Conservation (phyloP, 441 rosid genomes). For the Heliophila coronopifolia region DNA sequence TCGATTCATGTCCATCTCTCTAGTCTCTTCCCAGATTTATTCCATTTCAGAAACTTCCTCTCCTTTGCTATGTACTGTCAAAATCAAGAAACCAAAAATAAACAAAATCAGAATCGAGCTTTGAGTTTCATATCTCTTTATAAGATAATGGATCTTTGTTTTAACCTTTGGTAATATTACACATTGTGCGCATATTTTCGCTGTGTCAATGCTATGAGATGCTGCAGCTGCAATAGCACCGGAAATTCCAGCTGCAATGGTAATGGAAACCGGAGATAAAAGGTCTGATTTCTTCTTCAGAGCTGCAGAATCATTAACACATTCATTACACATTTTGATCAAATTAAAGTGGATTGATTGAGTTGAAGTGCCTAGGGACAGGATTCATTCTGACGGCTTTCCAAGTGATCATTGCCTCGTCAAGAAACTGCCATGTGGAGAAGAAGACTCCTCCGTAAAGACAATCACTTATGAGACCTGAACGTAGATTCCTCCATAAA, state of each 20-base stretch:
- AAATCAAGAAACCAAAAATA: neutral
- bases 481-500: slow-evolving; percentile 67
- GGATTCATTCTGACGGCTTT: slow-evolving; percentile 85
- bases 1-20: slow-evolving; percentile 80
- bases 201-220: slow-evolving; percentile 90
- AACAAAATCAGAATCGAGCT: neutral
- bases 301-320: slow-evolving; percentile 28
- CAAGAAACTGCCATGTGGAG: slow-evolving; percentile 77
- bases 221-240: slow-evolving; percentile 90
- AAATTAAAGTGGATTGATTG: neutral
- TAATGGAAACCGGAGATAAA: slow-evolving; percentile 57
- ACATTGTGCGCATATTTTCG: slow-evolving; percentile 70
- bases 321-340: neutral
- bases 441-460: slow-evolving; percentile 74
- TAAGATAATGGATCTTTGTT: neutral
- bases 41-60: slow-evolving; percentile 69
- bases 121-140: neutral
- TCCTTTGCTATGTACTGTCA: slow-evolving; percentile 64
- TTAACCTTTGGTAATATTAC: slow-evolving; percentile 77
- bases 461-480: slow-evolving; percentile 73
- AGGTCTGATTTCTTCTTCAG: slow-evolving; percentile 68
- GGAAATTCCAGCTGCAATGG: slow-evolving; percentile 80
- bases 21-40: slow-evolving; percentile 62
- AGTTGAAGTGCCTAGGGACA: slow-evolving; percentile 51
- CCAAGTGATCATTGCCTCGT: slow-evolving; percentile 68